Percentiles rank a stretch among this genome's conserved stretches.
Conservation (phyloP, 352 stramenopile species). For the Globisporangium yorkense region DNA sequence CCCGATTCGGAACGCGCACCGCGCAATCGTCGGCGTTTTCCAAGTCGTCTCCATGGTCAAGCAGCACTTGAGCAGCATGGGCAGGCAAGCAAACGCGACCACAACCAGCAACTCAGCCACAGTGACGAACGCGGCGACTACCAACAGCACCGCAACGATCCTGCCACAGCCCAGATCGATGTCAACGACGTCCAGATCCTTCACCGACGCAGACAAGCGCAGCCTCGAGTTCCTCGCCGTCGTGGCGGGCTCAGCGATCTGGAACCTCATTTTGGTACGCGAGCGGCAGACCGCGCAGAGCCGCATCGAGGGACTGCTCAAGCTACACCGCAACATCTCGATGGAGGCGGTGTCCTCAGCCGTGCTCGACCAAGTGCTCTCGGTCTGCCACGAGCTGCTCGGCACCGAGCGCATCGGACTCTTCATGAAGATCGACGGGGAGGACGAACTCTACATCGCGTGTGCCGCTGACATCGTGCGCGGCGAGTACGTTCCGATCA, state of each 20-base stretch:
- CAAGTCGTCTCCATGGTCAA: slow-evolving; percentile 29
- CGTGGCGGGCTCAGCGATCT: slow-evolving; percentile 54
- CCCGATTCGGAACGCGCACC: slow-evolving; percentile 62
- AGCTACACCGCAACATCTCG: slow-evolving; percentile 66
- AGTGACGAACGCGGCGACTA: too few species aligned
- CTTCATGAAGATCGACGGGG: slow-evolving; percentile 64
- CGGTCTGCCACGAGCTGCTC: slow-evolving; percentile 63
- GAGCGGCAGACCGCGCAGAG: slow-evolving; percentile 61
- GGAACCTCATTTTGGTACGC: slow-evolving; percentile 57
- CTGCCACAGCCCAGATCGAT: not conserved
- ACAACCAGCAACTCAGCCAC: not conserved
- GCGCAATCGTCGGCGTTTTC: slow-evolving; percentile 47
- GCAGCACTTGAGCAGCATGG: not conserved
- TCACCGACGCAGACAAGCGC: slow-evolving; percentile 35
- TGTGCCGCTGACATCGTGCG: slow-evolving; percentile 48
- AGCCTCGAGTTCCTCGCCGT: slow-evolving; percentile 55
- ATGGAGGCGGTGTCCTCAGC: slow-evolving; percentile 54
- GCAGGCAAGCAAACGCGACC: not conserved
- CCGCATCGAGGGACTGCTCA: slow-evolving; percentile 62
- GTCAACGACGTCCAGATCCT: slow-evolving; percentile 9
- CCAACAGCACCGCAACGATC: not conserved
- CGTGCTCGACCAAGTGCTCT: slow-evolving; percentile 58
- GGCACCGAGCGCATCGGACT: slow-evolving; percentile 58
- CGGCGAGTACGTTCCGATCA: slow-evolving; percentile 66
- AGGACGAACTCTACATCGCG: slow-evolving; percentile 66